Percentiles rank a stretch among this genome's conserved stretches.
These are phyloP conservation scores for Colletotrichum horii DNA, from an alignment of 2,329 filamentous ascomycete species.

Conservation along the genomic window DNA sequence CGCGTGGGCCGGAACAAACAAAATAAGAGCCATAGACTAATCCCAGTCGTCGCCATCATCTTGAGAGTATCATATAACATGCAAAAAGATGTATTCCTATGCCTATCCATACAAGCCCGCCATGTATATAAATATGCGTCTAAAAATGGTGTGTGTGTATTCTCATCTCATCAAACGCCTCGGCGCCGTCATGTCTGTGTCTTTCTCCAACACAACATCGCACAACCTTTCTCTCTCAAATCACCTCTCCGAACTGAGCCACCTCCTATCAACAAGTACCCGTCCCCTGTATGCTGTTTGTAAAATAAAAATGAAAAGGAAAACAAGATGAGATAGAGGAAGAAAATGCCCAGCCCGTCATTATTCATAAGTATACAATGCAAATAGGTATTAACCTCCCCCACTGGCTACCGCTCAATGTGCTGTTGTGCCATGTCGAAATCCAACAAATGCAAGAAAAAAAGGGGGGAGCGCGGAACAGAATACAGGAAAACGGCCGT, in stretches of 20 bases:
- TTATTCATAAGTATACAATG: constrained; percentile 9
- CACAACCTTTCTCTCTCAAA: background rate
- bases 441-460: background rate
- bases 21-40: too few relatives aligned
- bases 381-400: background rate
- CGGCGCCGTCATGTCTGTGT: background rate
- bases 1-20: too few relatives aligned
- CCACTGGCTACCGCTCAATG: background rate
- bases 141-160: background rate
- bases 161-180: background rate
- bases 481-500: background rate
- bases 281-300: background rate
- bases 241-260: background rate
- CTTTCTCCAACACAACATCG: background rate
- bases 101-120: background rate
- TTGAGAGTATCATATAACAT: background rate
- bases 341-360: background rate
- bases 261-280: background rate
- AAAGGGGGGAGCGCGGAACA: background rate
- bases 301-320: background rate
- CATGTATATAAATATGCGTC: background rate
- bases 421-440: background rate
- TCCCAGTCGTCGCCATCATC: background rate
- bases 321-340: background rate
- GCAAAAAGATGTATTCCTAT: background rate